Evolutionary conservation across 148 eudicot species (phyloP).

Genomic region (Rhododendron griersonianum): DNA sequence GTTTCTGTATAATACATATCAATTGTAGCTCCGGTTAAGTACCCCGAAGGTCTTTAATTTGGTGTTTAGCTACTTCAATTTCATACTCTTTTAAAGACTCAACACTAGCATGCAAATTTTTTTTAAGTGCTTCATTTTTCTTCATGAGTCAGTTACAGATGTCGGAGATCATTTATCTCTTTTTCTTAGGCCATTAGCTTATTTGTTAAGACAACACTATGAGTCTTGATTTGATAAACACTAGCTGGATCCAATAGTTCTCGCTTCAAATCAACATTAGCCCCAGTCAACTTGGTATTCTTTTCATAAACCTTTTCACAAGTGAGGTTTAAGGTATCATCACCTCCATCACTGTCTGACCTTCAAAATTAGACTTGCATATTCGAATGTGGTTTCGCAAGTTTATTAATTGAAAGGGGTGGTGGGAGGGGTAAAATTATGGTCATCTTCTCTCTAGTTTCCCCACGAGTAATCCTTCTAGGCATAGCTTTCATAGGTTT

Average conservation of each 20-base stretch:
- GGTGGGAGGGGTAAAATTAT: background rate
- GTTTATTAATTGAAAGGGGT: background rate
- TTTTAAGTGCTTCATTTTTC: background rate
- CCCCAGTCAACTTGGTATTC: background rate
- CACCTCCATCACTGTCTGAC: background rate
- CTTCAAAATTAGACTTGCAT: background rate
- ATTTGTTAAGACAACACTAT: background rate
- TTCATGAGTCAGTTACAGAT: background rate
- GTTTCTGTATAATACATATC: background rate
- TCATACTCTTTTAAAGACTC: background rate
- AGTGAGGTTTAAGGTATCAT: background rate
- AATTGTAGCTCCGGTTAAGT: background rate
- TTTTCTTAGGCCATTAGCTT: background rate
- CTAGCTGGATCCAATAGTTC: background rate
- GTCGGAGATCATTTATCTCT: background rate
- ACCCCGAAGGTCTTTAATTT: background rate
- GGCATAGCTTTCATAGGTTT: background rate
- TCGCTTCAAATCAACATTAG: background rate
- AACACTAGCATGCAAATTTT: background rate
- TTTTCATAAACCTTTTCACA: background rate
- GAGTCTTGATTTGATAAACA: background rate
- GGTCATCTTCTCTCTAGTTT: background rate
- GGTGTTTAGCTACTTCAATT: background rate
- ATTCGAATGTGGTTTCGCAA: background rate
- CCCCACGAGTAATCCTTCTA: background rate